Conservation (phyloP, 768 basidiomycete species). For the Cantharellus anzutake region DNA sequence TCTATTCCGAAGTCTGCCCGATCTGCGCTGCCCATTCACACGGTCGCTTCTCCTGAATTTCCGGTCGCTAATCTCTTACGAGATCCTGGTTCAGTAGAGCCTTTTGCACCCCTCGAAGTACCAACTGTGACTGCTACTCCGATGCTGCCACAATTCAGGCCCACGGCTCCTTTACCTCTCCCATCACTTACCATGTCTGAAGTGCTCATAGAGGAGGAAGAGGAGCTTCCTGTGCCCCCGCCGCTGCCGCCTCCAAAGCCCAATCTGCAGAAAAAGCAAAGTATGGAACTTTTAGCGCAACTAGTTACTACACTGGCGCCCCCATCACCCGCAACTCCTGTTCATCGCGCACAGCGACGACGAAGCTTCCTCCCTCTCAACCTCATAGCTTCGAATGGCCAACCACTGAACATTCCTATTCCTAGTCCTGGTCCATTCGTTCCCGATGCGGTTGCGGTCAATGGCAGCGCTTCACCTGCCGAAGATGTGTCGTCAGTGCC, state of each 20-base stretch:
- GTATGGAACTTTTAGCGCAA: not conserved
- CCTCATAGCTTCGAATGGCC: slow-evolving; percentile 21
- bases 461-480: not conserved
- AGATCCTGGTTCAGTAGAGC: too few relatives aligned
- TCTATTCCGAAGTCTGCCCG: not conserved
- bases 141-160: too few relatives aligned
- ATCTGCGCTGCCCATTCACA: not conserved
- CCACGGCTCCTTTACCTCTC: not conserved
- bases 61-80: too few relatives aligned
- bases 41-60: too few relatives aligned
- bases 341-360: slow-evolving; percentile 38
- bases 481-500: not conserved
- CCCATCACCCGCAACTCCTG: not conserved
- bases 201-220: not conserved
- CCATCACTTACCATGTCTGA: not conserved
- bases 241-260: not conserved
- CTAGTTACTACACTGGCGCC: too few relatives aligned
- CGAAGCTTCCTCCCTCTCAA: slow-evolving; percentile 78
- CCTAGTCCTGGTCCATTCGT: slow-evolving; percentile 46
- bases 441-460: slow-evolving; percentile 13
- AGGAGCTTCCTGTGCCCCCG: not conserved
- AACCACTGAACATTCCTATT: slow-evolving; percentile 40
- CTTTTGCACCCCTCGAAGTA: too few relatives aligned
- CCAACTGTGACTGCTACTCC: too few relatives aligned
- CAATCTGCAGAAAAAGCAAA: not conserved